Evolutionary conservation across 2,329 filamentous ascomycete species (phyloP), one percentile per base, ranked within the genome.

Genomic region (Talaromyces verruculosus): DNA sequence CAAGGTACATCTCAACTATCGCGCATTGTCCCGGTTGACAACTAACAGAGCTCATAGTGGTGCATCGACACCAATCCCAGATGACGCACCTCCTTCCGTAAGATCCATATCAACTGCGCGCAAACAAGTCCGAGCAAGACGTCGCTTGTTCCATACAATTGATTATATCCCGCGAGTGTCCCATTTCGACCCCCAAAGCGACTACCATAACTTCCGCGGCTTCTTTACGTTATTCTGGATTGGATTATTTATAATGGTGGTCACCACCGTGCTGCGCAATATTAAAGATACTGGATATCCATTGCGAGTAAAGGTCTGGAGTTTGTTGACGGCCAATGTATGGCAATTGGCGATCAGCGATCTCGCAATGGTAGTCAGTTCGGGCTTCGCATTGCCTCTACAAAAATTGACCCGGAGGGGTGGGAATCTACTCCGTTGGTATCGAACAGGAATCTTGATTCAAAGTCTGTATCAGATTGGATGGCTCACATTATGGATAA

Each of bases 161-260:
- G 91, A 97, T 73, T 99, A 94, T 80, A 87, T 91, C 47, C 89
- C 91, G 67, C 90, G 95, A 65, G 89, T 98, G 25, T 98, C 94
- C 19, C 94, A 99, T 80, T 97, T 99, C 76, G 95, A 99, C 75
- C 93, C 93, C 0, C 85, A 87, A 60, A 96, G 91, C 78, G 93
- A 97, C 73, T 93, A 98, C 77, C 89, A 89, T 73, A 93, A 99
- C 79, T 99, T 99, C 77, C 88, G 92, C 72, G 95, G 95, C 75
- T 99, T 99, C 85, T 99, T 97, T 81, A 92, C 95, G 63, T 86
- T 99, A 43, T 99, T 99, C 81, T 99, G 95, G 95, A 94, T 99
- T 70, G 92, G 92, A 10, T 84, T 99, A 67, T 92, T 91, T 71
- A 96, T 99, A 78, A 97, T 99, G 93, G 92, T 93, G 72, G 89